These are phyloP conservation scores for Cladosporium halotolerans DNA, from an alignment of 2,329 filamentous ascomycete species.

Conservation along the genomic window DNA sequence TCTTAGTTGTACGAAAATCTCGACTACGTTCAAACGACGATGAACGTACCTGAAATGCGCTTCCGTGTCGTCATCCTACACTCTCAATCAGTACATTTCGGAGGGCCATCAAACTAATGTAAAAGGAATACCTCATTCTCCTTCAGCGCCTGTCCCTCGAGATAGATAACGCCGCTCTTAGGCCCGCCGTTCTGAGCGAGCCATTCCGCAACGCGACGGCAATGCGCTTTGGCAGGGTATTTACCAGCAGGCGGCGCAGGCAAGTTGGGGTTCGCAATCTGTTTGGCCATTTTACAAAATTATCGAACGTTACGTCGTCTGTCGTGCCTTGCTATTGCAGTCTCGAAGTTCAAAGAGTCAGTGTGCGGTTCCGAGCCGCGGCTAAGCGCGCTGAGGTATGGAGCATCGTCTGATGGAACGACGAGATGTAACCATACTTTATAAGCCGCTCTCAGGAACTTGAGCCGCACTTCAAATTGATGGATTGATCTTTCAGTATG, in stretches of 20 bases:
- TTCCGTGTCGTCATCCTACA: slow-evolving; percentile 71
- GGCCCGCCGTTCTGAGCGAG: slow-evolving; percentile 61
- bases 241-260: slow-evolving; percentile 41
- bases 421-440: too few relatives aligned
- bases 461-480: too few relatives aligned
- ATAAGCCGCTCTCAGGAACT: too few relatives aligned
- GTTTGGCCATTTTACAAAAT: slow-evolving; percentile 12
- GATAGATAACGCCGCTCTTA: slow-evolving; percentile 69
- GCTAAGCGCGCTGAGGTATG: too few relatives aligned
- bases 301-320: too few relatives aligned
- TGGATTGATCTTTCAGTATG: too few relatives aligned
- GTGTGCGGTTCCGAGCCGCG: too few relatives aligned
- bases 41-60: slow-evolving; percentile 65
- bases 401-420: too few relatives aligned
- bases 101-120: neutral
- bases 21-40: too few relatives aligned
- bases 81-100: neutral
- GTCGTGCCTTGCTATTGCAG: too few relatives aligned
- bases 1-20: too few relatives aligned
- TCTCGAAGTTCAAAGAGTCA: too few relatives aligned
- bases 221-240: slow-evolving; percentile 82
- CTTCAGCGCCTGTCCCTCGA: slow-evolving; percentile 76
- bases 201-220: slow-evolving; percentile 72
- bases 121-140: slow-evolving; percentile 56
- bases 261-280: slow-evolving; percentile 31